Base-by-base conservation (phyloP, 352 stramenopile species). In the Bremia lactucae region DNA sequence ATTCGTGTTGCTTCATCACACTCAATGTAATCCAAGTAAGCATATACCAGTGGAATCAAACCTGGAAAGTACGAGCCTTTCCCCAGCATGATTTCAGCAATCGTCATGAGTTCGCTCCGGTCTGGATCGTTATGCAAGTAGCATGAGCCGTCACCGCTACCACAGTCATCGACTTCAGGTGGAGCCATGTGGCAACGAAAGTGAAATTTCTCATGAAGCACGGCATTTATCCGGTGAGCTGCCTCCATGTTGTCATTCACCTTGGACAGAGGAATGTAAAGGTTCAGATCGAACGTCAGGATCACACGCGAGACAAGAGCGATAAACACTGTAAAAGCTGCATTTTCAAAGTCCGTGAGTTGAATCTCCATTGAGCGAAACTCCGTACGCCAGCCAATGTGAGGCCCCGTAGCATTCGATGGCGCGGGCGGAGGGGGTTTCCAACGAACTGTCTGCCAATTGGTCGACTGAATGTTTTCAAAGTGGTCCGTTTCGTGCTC, bases 391-490 rank as follows among this genome's bases (percentile, higher is more conserved):
- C 81, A 94, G 36, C 81, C 81, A 42, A 94, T 85, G 59, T 91
- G 59, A 24, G 55, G 59, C 7, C 46, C 59, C 10, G 68, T 52
- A 20, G 28, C 43, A 33, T 43, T 55, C 4, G 49, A 46, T 8
- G 63, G 46, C 1, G 60, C 63, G 24, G 89, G 87, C 39, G 96
- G 95, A 33, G 97, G 97, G 29, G 97, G 97, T 78, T 99, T 99
- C 97, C 97, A 99, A 34, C 97, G 89, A 46, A 99, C 95, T n/a
- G 91, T 98, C 79, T 99, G 95, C 97, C 97, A 99, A 62, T 99
- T 99, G 16, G 96, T 99, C 57, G 87, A 98, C 78, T 99, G 97
- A 50, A 99, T 98, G 62, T 97, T 99, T 68, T 99, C 95, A 64
- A 98, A 98, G 62, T 99, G 95, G 51, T 98, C 95, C 10, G 81